These are phyloP conservation scores for Crotalaria pallida DNA, from an alignment of 306 rosid genomes.

Conservation along the genomic window DNA sequence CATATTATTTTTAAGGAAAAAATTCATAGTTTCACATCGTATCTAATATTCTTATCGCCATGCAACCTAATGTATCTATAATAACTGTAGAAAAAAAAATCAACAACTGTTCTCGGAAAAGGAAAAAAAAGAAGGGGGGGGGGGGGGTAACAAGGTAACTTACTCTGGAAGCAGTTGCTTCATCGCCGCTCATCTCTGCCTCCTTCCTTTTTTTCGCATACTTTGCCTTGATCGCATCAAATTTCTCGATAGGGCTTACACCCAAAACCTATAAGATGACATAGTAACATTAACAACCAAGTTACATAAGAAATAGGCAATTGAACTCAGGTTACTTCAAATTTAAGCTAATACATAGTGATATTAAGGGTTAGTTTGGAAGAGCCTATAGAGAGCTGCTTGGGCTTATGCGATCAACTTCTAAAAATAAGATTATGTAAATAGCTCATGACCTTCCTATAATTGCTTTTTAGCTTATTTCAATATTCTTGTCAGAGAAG, in stretches of 20 bases:
- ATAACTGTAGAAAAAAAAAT: too few relatives aligned
- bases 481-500: too few relatives aligned
- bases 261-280: slow-evolving; percentile 62
- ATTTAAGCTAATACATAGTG: not conserved
- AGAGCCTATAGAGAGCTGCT: too few relatives aligned
- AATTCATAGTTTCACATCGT: too few relatives aligned
- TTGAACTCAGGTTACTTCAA: not conserved
- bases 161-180: slow-evolving; percentile 74
- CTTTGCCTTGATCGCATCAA: slow-evolving; percentile 64
- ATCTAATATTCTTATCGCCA: not conserved
- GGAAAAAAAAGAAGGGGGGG: not conserved
- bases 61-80: not conserved
- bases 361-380: not conserved
- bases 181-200: slow-evolving; percentile 75
- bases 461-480: too few relatives aligned
- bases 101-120: too few relatives aligned
- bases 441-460: too few relatives aligned
- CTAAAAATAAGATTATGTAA: too few relatives aligned
- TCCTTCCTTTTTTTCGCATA: slow-evolving; percentile 65
- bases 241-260: slow-evolving; percentile 76
- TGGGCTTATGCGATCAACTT: too few relatives aligned
- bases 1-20: too few relatives aligned
- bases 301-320: not conserved
- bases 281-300: not conserved
- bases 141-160: slow-evolving; percentile 17